Evolutionary conservation across 2,329 filamentous ascomycete genomes (phyloP).

Genomic region (Tothia fuscella): DNA sequence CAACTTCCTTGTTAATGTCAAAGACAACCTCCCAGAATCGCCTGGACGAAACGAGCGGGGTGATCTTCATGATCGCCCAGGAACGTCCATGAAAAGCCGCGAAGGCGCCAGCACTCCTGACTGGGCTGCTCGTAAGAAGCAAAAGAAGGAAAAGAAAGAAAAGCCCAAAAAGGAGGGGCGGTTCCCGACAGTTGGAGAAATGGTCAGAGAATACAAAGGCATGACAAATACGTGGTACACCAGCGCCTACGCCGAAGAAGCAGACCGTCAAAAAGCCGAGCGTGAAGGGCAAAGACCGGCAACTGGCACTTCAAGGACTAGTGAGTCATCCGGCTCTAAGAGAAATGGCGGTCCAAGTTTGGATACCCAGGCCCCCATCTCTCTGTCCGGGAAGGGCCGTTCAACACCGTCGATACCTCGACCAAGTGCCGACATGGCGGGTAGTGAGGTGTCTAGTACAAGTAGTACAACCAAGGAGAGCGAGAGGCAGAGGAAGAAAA

Average conservation of each 20-base stretch:
- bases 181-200: constrained; percentile 2
- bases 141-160: constrained; percentile 6
- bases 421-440: background rate
- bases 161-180: constrained; percentile 4
- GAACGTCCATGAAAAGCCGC: constrained; percentile 1
- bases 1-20: constrained; percentile 4
- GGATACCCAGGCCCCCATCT: background rate
- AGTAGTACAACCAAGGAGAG: background rate
- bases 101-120: constrained; percentile 3
- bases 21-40: background rate
- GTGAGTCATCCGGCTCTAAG: background rate
- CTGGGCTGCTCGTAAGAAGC: background rate
- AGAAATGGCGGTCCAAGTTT: constrained; percentile 1
- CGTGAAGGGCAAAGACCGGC: background rate
- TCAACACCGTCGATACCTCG: too few relatives aligned
- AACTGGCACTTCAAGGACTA: too few relatives aligned
- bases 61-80: background rate
- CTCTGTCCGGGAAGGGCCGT: too few relatives aligned
- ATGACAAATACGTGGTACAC: constrained; percentile 4
- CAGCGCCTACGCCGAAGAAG: background rate
- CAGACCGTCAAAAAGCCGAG: constrained; percentile 4
- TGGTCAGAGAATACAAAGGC: constrained; percentile 7
- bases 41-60: background rate
- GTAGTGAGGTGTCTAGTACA: too few relatives aligned
- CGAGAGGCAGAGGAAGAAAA: background rate